Evolutionary conservation across 2,329 filamentous ascomycete genomes (phyloP).

Genomic region (Karstenula rhodostoma): DNA sequence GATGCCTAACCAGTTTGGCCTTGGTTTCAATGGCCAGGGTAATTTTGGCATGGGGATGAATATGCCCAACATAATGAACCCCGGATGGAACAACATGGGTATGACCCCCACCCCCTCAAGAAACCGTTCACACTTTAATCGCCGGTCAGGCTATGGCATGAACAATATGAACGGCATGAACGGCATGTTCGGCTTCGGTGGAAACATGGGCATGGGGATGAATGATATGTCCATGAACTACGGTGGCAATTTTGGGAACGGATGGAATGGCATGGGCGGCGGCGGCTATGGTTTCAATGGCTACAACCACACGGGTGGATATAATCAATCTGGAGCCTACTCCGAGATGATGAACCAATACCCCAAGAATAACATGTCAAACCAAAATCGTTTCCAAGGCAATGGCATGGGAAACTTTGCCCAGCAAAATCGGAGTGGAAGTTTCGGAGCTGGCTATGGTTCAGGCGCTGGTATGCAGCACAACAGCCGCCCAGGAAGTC

Average conservation of each 20-base stretch:
- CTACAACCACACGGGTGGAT: constrained; percentile 61
- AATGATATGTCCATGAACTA: constrained; percentile 76
- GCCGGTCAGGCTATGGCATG: constrained; percentile 60
- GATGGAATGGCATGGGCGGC: constrained; percentile 67
- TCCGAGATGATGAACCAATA: constrained; percentile 61
- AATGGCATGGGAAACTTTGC: constrained; percentile 65
- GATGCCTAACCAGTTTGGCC: constrained; percentile 44
- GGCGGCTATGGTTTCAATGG: constrained; percentile 75
- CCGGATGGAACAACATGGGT: constrained; percentile 85
- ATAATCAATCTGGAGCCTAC: constrained; percentile 61
- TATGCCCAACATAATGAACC: constrained; percentile 55
- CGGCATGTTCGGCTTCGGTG: constrained; percentile 80
- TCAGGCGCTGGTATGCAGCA: constrained; percentile 27
- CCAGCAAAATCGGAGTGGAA: constrained; percentile 52
- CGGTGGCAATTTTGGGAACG: constrained; percentile 70
- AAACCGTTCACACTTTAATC: constrained; percentile 29
- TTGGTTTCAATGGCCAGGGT: constrained; percentile 55
- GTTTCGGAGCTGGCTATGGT: constrained; percentile 44
- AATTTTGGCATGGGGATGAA: constrained; percentile 59
- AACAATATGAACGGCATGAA: constrained; percentile 77
- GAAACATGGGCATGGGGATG: constrained; percentile 76
- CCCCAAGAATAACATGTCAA: constrained; percentile 70
- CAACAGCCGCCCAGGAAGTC: constrained; percentile 43
- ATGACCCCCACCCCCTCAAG: constrained; percentile 51
- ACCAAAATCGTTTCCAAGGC: constrained; percentile 79